Evolutionary conservation across 2,329 filamentous ascomycete species (phyloP), one percentile per base, ranked within the genome.

Genomic region (Sarocladium kiliense): DNA sequence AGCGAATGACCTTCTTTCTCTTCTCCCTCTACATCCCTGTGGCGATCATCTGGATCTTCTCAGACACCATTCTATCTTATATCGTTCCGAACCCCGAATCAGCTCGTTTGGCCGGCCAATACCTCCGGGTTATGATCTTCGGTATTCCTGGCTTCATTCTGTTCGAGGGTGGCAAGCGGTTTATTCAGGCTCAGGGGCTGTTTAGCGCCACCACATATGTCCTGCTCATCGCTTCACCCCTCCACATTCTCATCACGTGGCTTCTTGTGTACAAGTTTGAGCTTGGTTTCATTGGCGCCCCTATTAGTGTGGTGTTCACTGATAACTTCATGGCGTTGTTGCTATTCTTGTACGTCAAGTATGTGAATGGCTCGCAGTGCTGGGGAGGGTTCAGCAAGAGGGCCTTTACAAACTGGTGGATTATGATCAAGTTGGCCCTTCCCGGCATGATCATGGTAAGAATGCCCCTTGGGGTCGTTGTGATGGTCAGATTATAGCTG

Each of bases 361-460:
- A 91, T 65, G 66, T 91, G 51, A 82, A 85, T 58, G 90, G 91
- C 6, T 78, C 77, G 53, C 82, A 91, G 64, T 95, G 91, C 74
- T 96, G 91, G 91, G 87, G 87, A 56, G 91, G 91, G 12, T 87
- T 95, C 67, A 88, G 84, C 49, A 77, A 74, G 58, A 80, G 82
- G 30, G 88, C 88, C 7, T 77, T 91, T 53, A 74, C 76, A 51
- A 93, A 93, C 65, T 94, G 89, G 89, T 57, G 93, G 64, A 64
- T 69, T 9, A 95, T 96, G 93, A 82, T 97, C 63, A 84, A 85
- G 49, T 85, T 97, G 36, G 91, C 93, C 0, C 75, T 97, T 12
- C 92, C 93, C 0, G 93, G 93, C 1, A 85, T 97, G 68, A 76
- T 96, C 60, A 97, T 97, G 92, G 88, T 45, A 26, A 45, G 41